Percentiles rank a stretch among this genome's conserved stretches.
These are phyloP conservation scores for Cladosporium velox DNA, from an alignment of 2,329 filamentous ascomycete species.

Conservation along the genomic window DNA sequence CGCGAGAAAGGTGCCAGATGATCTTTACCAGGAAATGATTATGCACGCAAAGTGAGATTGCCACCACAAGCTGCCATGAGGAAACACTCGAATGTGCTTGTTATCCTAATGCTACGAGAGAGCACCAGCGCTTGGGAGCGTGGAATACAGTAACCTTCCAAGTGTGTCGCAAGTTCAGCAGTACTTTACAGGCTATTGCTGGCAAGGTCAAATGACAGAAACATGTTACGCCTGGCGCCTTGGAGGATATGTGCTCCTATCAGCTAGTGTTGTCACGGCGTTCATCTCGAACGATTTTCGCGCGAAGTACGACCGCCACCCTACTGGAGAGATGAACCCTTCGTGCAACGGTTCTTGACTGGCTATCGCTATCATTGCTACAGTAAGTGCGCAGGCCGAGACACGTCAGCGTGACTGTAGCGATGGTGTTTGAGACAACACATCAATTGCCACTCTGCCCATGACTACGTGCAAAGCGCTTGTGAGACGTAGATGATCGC, in stretches of 20 bases:
- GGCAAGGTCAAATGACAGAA: not conserved
- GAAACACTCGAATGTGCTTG: not conserved
- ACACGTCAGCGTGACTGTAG: not conserved
- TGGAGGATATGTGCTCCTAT: not conserved
- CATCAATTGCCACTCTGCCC: not conserved
- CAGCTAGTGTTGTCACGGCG: not conserved
- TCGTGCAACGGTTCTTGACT: not conserved
- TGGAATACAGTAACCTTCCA: not conserved
- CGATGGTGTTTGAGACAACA: not conserved
- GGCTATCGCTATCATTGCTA: not conserved
- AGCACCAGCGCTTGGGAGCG: not conserved
- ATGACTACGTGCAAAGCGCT: not conserved
- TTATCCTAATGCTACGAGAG: not conserved
- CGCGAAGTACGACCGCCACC: not conserved
- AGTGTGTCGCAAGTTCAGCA: not conserved
- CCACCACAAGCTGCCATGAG: not conserved
- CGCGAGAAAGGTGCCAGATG: constrained; percentile 84
- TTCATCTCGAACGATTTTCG: not conserved
- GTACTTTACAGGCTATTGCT: not conserved
- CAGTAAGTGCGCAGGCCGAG: not conserved
- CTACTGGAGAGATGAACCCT: not conserved
- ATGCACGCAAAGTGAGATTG: constrained; percentile 73
- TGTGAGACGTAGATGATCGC: not conserved
- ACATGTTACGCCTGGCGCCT: not conserved
- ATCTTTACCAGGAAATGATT: constrained; percentile 88